phyloP scores from a whole-genome alignment of 1,139 yeast genomes.

The Keqinozyma sinolaborantium region DNA sequence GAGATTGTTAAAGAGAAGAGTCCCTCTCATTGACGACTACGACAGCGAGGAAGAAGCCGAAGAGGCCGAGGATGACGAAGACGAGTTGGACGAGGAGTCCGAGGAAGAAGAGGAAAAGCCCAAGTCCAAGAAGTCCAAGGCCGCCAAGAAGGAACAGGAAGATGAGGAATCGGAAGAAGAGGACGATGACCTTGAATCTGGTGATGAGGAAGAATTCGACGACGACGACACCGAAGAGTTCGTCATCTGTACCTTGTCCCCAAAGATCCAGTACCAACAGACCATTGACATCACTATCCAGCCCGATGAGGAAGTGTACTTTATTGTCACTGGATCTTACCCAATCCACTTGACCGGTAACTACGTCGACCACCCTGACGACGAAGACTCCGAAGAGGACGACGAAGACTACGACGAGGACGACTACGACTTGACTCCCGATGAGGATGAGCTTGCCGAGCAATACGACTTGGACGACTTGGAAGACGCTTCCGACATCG shows the following conservation, averaged over 20 bases:
- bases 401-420: conserved; percentile 48
- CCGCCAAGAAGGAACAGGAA: conserved; percentile 29
- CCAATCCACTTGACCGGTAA: conserved; percentile 92
- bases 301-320: conserved; percentile 91
- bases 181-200: conserved; percentile 54
- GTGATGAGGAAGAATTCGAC: conserved; percentile 52
- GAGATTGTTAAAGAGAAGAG: conserved; percentile 76
- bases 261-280: conserved; percentile 84
- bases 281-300: conserved; percentile 83
- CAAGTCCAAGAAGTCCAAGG: conserved; percentile 19
- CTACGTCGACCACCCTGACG: conserved; percentile 93
- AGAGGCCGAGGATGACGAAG: conserved; percentile 51
- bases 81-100: conserved; percentile 48
- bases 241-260: conserved; percentile 87
- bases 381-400: conserved; percentile 56
- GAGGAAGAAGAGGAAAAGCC: conserved; percentile 39
- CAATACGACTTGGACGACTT: conserved; percentile 59
- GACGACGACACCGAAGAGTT: conserved; percentile 67
- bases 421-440: conserved; percentile 77
- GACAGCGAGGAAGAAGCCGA: conserved; percentile 38
- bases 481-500: conserved; percentile 56
- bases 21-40: conserved; percentile 48
- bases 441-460: conserved; percentile 75
- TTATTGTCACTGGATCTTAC: conserved; percentile 94
- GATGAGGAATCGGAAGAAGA: conserved; percentile 45